Evolutionary conservation across 768 basidiomycete genomes (phyloP).

Genomic region (Tulasnella sp.): DNA sequence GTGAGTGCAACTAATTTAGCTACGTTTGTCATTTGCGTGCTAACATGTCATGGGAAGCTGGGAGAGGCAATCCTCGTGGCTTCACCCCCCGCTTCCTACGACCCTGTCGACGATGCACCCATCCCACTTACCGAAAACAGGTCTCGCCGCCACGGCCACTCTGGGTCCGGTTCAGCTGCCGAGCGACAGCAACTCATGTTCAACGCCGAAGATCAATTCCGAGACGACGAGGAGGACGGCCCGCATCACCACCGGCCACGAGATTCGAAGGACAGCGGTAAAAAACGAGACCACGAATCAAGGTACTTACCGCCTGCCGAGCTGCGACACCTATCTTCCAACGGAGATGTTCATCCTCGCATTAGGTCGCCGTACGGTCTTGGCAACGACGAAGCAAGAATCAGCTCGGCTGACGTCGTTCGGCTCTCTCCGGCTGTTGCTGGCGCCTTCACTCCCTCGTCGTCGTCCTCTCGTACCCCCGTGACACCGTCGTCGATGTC

Average conservation of each 20-base stretch:
- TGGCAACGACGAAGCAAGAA: background rate
- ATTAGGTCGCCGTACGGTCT: slow-evolving; percentile 16
- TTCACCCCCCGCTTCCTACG: slow-evolving; percentile 39
- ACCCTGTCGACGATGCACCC: slow-evolving; percentile 18
- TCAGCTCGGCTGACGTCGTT: slow-evolving; percentile 9
- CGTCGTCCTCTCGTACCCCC: background rate
- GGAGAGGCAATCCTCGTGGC: slow-evolving; percentile 81
- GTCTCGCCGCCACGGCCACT: background rate
- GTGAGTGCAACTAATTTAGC: slow-evolving; percentile 43
- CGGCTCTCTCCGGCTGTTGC: too few relatives aligned
- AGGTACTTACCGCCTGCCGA: slow-evolving; percentile 15
- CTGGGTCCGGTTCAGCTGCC: slow-evolving; percentile 5
- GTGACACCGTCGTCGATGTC: background rate
- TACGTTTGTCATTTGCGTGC: slow-evolving; percentile 26
- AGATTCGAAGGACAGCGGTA: slow-evolving; percentile 6
- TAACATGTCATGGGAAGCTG: slow-evolving; percentile 47
- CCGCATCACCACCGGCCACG: too few relatives aligned
- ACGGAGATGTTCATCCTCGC: background rate
- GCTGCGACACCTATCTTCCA: slow-evolving; percentile 11
- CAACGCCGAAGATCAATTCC: slow-evolving; percentile 22
- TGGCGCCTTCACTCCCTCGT: background rate
- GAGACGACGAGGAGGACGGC: slow-evolving; percentile 17
- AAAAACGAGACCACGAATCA: background rate
- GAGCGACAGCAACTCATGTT: slow-evolving; percentile 27
- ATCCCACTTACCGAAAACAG: slow-evolving; percentile 13